Conservation (phyloP, 176 grass and related monocot genomes). For the Guadua angustifolia region DNA sequence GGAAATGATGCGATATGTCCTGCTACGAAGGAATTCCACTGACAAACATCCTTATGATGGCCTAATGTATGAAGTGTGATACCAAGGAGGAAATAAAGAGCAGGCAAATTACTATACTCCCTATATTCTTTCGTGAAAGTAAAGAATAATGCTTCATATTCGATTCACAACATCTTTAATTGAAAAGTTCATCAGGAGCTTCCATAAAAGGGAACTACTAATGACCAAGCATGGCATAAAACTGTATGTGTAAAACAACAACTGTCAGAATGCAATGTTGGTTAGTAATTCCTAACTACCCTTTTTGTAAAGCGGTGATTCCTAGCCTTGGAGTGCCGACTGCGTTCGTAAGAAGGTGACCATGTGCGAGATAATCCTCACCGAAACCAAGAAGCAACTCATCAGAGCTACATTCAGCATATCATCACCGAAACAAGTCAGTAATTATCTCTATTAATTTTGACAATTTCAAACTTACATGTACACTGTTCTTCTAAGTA, state of each 20-base stretch:
- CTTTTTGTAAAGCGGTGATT: no score
- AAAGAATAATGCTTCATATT: neutral
- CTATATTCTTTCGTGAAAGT: neutral
- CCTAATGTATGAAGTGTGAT: neutral
- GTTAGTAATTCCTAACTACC: neutral
- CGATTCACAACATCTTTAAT: neutral
- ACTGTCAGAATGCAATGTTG: neutral
- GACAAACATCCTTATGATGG: slow-evolving; percentile 2
- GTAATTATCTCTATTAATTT: no score
- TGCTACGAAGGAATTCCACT: neutral
- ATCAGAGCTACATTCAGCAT: no score
- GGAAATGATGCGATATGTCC: slow-evolving; percentile 27
- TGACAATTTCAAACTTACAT: no score
- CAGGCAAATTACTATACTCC: neutral
- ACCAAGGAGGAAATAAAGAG: neutral
- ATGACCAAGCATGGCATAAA: neutral
- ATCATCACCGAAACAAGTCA: no score
- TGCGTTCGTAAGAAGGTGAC: slow-evolving; percentile 55
- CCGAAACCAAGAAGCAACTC: neutral
- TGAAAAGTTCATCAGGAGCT: neutral
- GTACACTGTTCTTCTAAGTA: no score
- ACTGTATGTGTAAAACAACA: neutral
- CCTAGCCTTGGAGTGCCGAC: slow-evolving; percentile 55
- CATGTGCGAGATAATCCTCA: slow-evolving; percentile 44
- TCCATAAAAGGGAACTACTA: slow-evolving; percentile 10